Base-by-base conservation (phyloP, 2,329 filamentous ascomycete genomes). In the Cladosporium sphaerospermum region DNA sequence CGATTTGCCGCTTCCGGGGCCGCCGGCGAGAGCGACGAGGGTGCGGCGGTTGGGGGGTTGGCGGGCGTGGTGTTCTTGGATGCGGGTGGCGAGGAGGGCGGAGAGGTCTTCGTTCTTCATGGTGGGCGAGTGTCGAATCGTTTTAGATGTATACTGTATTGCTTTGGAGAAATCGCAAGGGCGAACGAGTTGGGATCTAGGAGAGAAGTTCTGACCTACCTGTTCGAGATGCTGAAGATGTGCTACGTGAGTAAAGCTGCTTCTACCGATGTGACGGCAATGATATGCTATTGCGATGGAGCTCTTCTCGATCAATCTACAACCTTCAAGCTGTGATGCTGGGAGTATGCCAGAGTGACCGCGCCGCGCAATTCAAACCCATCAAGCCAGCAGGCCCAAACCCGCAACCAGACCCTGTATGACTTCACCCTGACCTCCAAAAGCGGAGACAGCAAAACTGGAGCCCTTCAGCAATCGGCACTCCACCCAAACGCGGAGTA, bases 1-100 rank as follows among this genome's bases (percentile, higher is more conserved):
- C 19, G 33, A 40, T 46, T 53, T 46, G 51, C 51, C 51, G 51
- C 51, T 53, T 19, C 51, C 51, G 14, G 51, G 51, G n/a, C 51
- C 51, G 34, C 51, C 51, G 14, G 51, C 51, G 9, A 53, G 43
- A 16, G 51, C 51, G 31, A 53, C 44, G 43, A 50, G 41, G 28
- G 46, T 49, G 46, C 46, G 46, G 37, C 28, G 46, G 23, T 42
- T 31, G 28, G 23, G 14, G 5, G 19, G 41, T 10, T 49, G 46
- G 10, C 31, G 37, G n/a, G 28, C 28, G 7, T 49, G 46, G 9
- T 42, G 39, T 9, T 40, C 8, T 9, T 34, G 37, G 23, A 49
- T 49, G 37, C 39, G 46, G 5, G 33, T 31, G 6, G 46, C 46
- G 28, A 49, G 46, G 14, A 36, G 37, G 5, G 37, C 18, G 23